These are phyloP conservation scores for Psophocarpus tetragonolobus DNA, from an alignment of 306 rosid species.

Conservation along the genomic window DNA sequence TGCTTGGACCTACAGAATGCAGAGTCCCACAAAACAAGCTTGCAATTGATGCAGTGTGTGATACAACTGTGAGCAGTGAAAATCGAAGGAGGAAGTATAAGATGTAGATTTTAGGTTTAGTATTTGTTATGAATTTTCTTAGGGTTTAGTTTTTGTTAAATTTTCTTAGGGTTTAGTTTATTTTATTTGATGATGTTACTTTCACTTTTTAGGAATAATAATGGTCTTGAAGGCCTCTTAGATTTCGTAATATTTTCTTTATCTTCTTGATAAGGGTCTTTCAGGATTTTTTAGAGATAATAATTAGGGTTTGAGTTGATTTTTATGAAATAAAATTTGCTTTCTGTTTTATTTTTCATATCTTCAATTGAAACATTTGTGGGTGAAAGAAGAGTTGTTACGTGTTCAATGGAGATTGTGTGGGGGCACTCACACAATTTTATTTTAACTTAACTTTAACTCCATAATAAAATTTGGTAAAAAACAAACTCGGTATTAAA, in stretches of 20 bases:
- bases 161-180: not conserved
- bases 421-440: too few relatives aligned
- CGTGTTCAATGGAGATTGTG: not conserved
- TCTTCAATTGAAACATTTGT: not conserved
- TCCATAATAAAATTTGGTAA: too few relatives aligned
- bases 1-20: constrained; percentile 21
- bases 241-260: not conserved
- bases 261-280: too few relatives aligned
- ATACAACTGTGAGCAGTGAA: not conserved
- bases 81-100: not conserved
- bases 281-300: too few relatives aligned
- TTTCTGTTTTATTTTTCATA: too few relatives aligned
- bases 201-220: not conserved
- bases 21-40: not conserved
- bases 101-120: too few relatives aligned
- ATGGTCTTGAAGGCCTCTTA: not conserved
- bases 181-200: not conserved
- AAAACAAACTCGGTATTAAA: too few relatives aligned
- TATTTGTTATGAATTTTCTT: not conserved
- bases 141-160: not conserved
- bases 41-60: constrained; percentile 32
- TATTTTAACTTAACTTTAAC: too few relatives aligned
- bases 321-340: too few relatives aligned
- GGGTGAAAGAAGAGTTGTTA: not conserved
- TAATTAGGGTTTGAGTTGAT: too few relatives aligned